phyloP scores from a whole-genome alignment of 768 basidiomycete species.

The Lepiota venenata region DNA sequence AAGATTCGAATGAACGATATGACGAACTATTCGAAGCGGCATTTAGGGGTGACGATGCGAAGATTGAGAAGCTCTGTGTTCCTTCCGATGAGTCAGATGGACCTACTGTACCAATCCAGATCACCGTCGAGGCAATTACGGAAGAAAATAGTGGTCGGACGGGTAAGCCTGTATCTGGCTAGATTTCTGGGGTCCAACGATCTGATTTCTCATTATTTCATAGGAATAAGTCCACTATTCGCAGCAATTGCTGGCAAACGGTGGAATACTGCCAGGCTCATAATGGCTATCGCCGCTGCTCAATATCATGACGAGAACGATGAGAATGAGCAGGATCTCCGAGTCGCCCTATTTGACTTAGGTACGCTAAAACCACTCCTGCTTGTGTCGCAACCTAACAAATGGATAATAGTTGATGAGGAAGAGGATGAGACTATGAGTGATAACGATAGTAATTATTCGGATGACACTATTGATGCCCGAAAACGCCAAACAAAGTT shows the following conservation, averaged over 20 bases:
- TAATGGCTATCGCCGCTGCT: conserved; percentile 53
- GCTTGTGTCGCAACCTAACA: neutral
- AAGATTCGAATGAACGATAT: conserved; percentile 35
- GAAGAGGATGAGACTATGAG: conserved; percentile 36
- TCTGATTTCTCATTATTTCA: neutral
- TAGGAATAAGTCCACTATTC: conserved; percentile 48
- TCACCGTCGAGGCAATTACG: conserved; percentile 33
- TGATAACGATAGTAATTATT: conserved; percentile 32
- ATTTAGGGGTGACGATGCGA: conserved; percentile 46
- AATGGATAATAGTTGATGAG: conserved; percentile 24
- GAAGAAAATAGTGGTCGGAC: conserved; percentile 13
- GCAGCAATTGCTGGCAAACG: conserved; percentile 45
- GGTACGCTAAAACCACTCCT: conserved; percentile 21
- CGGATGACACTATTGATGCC: conserved; percentile 34
- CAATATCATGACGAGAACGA: conserved; percentile 45
- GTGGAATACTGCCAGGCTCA: conserved; percentile 57
- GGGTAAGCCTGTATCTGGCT: conserved; percentile 18
- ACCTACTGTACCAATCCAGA: conserved; percentile 33
- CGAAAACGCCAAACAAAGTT: conserved; percentile 35
- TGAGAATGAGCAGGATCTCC: conserved; percentile 30
- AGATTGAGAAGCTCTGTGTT: conserved; percentile 50
- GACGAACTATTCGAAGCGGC: conserved; percentile 58
- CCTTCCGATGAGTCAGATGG: conserved; percentile 30
- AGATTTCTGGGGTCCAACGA: neutral
- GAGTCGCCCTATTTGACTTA: conserved; percentile 26